A percentile compares a stretch with the other conserved stretches of the same genome.
These are phyloP conservation scores for Scutellaria galericulata DNA, from an alignment of 257 asterid species.

Conservation along the genomic window DNA sequence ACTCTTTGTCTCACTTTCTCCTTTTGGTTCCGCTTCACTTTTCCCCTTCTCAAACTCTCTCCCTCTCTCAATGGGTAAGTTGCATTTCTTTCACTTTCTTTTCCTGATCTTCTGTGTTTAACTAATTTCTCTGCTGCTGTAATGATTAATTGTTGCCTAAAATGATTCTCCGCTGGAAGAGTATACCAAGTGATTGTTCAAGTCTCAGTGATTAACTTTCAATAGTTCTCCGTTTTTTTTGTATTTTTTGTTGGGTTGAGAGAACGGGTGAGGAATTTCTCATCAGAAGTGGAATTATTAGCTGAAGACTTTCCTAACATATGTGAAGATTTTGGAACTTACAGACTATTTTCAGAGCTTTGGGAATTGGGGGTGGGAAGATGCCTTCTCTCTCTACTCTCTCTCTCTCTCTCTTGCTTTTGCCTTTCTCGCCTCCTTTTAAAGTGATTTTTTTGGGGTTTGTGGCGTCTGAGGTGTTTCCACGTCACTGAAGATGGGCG, in stretches of 20 bases:
- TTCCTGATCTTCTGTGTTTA: constrained; percentile 10
- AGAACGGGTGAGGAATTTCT: constrained; percentile 22
- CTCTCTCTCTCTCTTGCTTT: constrained; percentile 19
- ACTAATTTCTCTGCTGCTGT: constrained; percentile 33
- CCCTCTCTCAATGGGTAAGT: constrained; percentile 31
- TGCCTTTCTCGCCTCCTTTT: background rate
- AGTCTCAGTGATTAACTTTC: background rate
- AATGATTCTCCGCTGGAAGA: constrained; percentile 21
- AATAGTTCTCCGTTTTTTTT: background rate
- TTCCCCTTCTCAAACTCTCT: constrained; percentile 28
- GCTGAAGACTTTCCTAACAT: constrained; percentile 29
- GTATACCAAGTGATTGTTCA: constrained; percentile 20
- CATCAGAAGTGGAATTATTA: constrained; percentile 16
- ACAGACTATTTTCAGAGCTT: constrained; percentile 24
- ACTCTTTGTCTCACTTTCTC: constrained; percentile 32
- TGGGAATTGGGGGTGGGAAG: constrained; percentile 37
- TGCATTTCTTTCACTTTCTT: constrained; percentile 19
- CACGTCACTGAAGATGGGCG: constrained; percentile 36
- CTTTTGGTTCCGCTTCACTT: constrained; percentile 40
- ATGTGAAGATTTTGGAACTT: constrained; percentile 14
- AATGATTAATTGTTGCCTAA: constrained; percentile 31
- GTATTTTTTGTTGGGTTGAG: constrained; percentile 34
- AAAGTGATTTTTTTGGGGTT: background rate
- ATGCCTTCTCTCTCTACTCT: constrained; percentile 6
- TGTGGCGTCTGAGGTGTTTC: constrained; percentile 34